Evolutionary conservation across 352 stramenopile genomes (phyloP).

Genomic region (Bremia lactucae): DNA sequence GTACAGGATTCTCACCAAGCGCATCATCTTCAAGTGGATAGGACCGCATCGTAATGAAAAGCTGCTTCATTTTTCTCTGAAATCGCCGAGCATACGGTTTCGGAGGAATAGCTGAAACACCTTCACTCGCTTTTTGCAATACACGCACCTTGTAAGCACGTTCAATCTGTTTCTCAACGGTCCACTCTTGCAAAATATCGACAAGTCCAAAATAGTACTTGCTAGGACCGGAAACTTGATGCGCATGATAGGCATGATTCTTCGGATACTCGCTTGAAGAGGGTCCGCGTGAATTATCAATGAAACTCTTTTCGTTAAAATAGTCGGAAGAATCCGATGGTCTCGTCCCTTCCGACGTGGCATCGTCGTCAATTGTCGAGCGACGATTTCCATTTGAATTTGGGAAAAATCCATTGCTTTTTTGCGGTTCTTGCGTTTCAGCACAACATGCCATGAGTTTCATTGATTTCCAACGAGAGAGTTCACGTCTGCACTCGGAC

Average conservation of each 20-base stretch:
- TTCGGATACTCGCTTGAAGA: constrained; percentile 19
- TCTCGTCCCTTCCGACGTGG: constrained; percentile 16
- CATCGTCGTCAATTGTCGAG: constrained; percentile 13
- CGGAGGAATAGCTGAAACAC: constrained; percentile 61
- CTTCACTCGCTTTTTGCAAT: constrained; percentile 54
- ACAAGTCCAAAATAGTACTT: constrained; percentile 87
- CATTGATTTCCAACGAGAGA: constrained; percentile 23
- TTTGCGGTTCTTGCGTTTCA: constrained; percentile 12
- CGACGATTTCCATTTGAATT: constrained; percentile 22
- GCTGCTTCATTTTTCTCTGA: constrained; percentile 77
- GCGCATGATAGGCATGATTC: constrained; percentile 50
- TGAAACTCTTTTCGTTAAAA: constrained; percentile 9
- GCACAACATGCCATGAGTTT: constrained; percentile 19
- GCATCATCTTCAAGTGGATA: constrained; percentile 27
- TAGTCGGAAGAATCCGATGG: constrained; percentile 17
- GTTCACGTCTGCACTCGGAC: constrained; percentile 18
- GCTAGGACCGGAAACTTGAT: constrained; percentile 75
- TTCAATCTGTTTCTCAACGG: constrained; percentile 63
- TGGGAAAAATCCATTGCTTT: constrained; percentile 31
- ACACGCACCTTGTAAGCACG: constrained; percentile 78
- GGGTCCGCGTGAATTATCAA: constrained; percentile 2
- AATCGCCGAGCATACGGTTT: constrained; percentile 68
- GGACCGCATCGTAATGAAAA: constrained; percentile 49
- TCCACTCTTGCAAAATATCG: constrained; percentile 86
- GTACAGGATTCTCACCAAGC: constrained; percentile 10